Evolutionary conservation across 441 rosid species (phyloP), one percentile per base, ranked within the genome.

Genomic region (Gossypium gossypioides): DNA sequence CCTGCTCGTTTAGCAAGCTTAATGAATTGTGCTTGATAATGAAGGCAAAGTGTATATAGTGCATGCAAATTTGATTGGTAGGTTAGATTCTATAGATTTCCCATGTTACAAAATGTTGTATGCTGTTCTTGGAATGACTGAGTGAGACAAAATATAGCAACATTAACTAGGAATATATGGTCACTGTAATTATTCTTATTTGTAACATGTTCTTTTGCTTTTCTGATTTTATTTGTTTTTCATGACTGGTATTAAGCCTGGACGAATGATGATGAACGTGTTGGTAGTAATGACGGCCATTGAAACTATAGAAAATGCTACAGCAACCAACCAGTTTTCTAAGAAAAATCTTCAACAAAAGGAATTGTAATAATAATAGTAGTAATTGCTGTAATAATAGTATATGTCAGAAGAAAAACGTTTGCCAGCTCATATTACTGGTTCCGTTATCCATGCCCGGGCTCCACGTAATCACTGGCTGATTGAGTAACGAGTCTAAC

Each of bases 401-500:
- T 15, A 6, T 52, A 52, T 16, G 12, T 32, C 6, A 16, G 19
- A 16, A 51, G 12, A 60, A 2, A 57, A 24, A 15, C 12, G 86
- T 83, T 82, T 70, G 84, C 85, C 86, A 85, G 85, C 81, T 82
- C 84, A 77, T 42, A 66, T 50, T 46, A 15, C 75, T 75, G 71
- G 70, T 57, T 66, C 73, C 62, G 62, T 74, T 37, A 29, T 59
- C 4, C 18, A 46, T 12, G 48, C 19, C 15, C 2, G 25, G 25
- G 24, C 0, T 32, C 58, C 22, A 74, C 25, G 29, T 32, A 25
- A 22, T 16, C 24, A 13, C 8, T 32, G 8, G 40, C 40, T 32
- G 40, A 6, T 21, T 56, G 32, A 21, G 29, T 22, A 54, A 19
- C 9, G 9, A 54, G 2, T 12, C 0, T 24, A 44, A 65, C 68